Evolutionary conservation across 768 basidiomycete species (phyloP), one percentile per base, ranked within the genome.

Genomic region (Russula lepida): DNA sequence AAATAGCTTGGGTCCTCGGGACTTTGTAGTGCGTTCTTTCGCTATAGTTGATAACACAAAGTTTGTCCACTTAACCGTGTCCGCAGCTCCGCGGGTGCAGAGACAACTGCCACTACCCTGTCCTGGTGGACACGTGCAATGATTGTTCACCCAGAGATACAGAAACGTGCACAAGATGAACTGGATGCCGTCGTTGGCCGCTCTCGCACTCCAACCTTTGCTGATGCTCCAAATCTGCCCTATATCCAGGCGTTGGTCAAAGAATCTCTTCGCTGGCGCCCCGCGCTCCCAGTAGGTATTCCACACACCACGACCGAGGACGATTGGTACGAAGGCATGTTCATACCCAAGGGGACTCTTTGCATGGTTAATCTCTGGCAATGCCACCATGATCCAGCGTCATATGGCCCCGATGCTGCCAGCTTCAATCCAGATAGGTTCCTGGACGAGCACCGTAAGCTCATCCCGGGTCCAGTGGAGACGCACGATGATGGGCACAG

Each of bases 261-360:
- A 49, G 61, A 58, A 25, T 15, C 51, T 25, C 56, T 58, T n/a
- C 61, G 61, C 1, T 62, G 61, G 61, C 43, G 55, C n/a, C 57
- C 61, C 3, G 8, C 30, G 2, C 28, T 59, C 15, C 44, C 57
- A 43, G 2, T 59, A 6, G 27, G 44, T 15, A 1, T 62, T 32
- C 52, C 57, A 11, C 59, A 49, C 25, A 32, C n/a, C 48, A 37
- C 58, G 53, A 54, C 61, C 58, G 51, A 61, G 56, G 73, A 74
- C 51, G 69, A 71, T 48, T 64, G 49, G 49, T 74, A 72, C 47
- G 64, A 65, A 47, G 69, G 64, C 13, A 56, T 59, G 49, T 63
- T 69, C 54, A 74, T 77, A 17, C 75, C 75, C 0, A 71, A 68
- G 37, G 75, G 73, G 12, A 72, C 74, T 2, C 65, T 71, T 1